Evolutionary conservation across 441 rosid species (phyloP), one percentile per base, ranked within the genome.

Genomic region (Theobroma grandiflorum): DNA sequence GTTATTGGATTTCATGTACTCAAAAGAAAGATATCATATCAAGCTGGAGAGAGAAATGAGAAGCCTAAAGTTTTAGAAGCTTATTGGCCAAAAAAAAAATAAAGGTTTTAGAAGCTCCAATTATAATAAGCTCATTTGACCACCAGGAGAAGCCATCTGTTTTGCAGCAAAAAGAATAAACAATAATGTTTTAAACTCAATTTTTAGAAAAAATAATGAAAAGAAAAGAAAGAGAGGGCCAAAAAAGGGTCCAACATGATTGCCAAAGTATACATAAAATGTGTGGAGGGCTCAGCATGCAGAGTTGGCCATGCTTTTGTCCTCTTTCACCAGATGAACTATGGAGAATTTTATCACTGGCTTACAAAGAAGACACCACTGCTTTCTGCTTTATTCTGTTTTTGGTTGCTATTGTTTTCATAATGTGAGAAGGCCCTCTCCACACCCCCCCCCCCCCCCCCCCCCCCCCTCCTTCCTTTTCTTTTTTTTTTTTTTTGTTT

Each of bases 131-230:
- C 59, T 18, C 59, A 55, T 55, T 55, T 55, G 59, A 55, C 59
- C 59, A 55, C 52, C 18, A 31, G 8, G 42, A 45, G 35, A 42
- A 61, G 77, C 62, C 38, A 35, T 55, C 64, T 49, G 59, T 66
- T 35, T 50, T 76, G 62, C 76, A 80, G 50, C 80, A 85, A 80
- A 82, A 82, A 37, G 79, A 80, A 82, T 78, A 82, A 82, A 68
- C 69, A 45, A 72, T 78, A 61, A 49, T 49, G 75, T 58, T 42
- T 52, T 78, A n/a, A 3, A 53, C 11, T 55, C 18, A 7, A 26
- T 15, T 4, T 15, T 1, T 58, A n/a, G 7, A 55, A 2, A 7
- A 55, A 52, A 63, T 35, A 26, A 26, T 26, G 31, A 72, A 35
- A 69, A 20, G 20, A 22, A 69, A n/a, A 2, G 12, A 42, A 62